These are phyloP conservation scores for Waltergamsia citrina DNA, from an alignment of 2,329 filamentous ascomycete species.

Conservation along the genomic window DNA sequence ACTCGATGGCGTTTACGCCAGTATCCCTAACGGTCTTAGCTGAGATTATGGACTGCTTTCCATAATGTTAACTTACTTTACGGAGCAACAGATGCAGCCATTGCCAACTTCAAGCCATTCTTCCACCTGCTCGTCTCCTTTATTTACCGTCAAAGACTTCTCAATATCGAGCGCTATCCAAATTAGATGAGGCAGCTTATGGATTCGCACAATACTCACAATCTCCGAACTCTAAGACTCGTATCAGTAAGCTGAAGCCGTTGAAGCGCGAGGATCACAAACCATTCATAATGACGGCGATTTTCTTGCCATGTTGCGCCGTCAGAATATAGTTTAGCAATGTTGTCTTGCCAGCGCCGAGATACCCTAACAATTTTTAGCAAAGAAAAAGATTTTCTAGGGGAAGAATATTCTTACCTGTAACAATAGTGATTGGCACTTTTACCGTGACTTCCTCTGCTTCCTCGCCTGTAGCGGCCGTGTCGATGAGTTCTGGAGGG, in stretches of 20 bases:
- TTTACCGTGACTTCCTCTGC: conserved; percentile 47
- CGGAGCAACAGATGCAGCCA: conserved; percentile 94
- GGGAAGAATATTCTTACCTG: conserved; percentile 36
- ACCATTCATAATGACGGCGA: conserved; percentile 95
- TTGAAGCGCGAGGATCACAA: conserved; percentile 5
- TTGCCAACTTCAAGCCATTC: conserved; percentile 97
- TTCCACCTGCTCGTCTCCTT: conserved; percentile 72
- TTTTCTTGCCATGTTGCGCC: conserved; percentile 92
- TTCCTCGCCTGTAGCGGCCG: conserved; percentile 21
- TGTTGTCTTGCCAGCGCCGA: conserved; percentile 93
- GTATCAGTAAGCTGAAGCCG: not conserved
- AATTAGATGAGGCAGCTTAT: not conserved
- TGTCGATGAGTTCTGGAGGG: conserved; percentile 54
- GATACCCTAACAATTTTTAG: conserved; percentile 58
- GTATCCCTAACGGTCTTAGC: conserved; percentile 54
- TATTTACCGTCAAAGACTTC: conserved; percentile 85
- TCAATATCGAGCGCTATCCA: conserved; percentile 78
- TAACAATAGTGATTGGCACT: conserved; percentile 80
- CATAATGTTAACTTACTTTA: conserved; percentile 74
- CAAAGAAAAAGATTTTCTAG: too few relatives aligned
- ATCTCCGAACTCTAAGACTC: conserved; percentile 59
- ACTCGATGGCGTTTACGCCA: conserved; percentile 90
- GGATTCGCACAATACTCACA: conserved; percentile 39
- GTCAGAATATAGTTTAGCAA: conserved; percentile 93
- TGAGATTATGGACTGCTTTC: not conserved